Evolutionary conservation across 2,329 filamentous ascomycete species (phyloP).

Genomic region (Grosmannia serpens): DNA sequence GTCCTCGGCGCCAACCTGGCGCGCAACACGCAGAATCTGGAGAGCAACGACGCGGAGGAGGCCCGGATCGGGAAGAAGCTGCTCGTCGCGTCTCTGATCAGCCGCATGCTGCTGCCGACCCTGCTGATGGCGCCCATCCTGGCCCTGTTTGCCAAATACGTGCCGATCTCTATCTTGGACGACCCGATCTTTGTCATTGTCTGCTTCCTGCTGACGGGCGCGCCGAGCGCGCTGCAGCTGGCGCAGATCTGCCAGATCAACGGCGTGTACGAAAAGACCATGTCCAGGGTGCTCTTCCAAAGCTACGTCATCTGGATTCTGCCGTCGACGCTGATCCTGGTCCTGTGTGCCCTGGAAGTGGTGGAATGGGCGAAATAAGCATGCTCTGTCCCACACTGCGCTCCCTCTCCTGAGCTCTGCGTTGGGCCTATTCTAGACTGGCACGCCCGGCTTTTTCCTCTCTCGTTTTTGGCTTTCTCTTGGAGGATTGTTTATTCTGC

Average conservation of each 20-base stretch:
- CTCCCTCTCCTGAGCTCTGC: constrained; percentile 5
- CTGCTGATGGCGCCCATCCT: constrained; percentile 85
- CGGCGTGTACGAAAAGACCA: constrained; percentile 86
- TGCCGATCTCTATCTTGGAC: constrained; percentile 86
- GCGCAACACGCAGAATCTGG: constrained; percentile 70
- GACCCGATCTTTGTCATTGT: constrained; percentile 98
- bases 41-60: constrained; percentile 59
- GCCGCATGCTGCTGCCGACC: constrained; percentile 86
- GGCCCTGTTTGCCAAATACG: constrained; percentile 76
- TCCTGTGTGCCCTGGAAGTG: constrained; percentile 84
- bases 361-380: constrained; percentile 64
- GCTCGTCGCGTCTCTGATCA: constrained; percentile 72
- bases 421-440: background rate
- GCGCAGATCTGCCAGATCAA: constrained; percentile 99
- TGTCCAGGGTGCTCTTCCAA: constrained; percentile 88
- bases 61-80: constrained; percentile 58
- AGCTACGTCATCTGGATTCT: constrained; percentile 97
- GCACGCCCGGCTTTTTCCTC: background rate
- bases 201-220: constrained; percentile 89
- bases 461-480: background rate
- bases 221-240: constrained; percentile 84
- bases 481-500: background rate
- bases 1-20: constrained; percentile 92
- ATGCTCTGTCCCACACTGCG: background rate
- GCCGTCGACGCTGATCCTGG: constrained; percentile 79